Percentiles rank a stretch among this genome's conserved stretches.
phyloP scores from a whole-genome alignment of 148 eudicot genomes.

The Arctostaphylos glauca region DNA sequence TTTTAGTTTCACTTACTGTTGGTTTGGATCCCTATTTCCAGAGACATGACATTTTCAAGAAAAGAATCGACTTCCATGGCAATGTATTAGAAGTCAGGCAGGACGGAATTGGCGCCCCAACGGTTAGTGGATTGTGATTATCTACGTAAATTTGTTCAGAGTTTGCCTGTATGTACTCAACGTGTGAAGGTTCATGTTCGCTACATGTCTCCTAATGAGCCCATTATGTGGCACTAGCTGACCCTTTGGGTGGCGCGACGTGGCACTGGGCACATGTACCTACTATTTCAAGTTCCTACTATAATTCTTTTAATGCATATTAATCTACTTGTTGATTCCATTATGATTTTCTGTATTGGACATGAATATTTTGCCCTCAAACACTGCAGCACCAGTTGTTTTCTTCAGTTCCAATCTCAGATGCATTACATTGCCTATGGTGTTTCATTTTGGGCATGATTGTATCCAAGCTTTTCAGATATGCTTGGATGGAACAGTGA shows the following conservation, averaged over 20 bases:
- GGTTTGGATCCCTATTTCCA: constrained; percentile 28
- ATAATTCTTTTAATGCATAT: background rate
- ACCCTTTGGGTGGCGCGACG: background rate
- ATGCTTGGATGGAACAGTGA: background rate
- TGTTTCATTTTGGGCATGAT: background rate
- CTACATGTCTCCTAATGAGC: background rate
- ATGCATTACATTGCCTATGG: background rate
- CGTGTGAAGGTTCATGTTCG: background rate
- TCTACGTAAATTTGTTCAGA: background rate
- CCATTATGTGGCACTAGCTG: background rate
- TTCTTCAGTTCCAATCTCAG: background rate
- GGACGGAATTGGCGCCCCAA: constrained; percentile 83
- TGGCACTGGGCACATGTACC: background rate
- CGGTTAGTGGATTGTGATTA: constrained; percentile 49
- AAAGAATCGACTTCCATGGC: constrained; percentile 75
- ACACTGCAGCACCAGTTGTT: background rate
- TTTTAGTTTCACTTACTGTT: constrained; percentile 9
- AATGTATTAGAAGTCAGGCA: constrained; percentile 53
- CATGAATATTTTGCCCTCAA: background rate
- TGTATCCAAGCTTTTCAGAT: background rate
- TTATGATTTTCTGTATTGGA: background rate
- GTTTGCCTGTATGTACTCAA: background rate
- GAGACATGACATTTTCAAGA: constrained; percentile 90
- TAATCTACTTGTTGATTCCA: background rate
- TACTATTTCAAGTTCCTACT: background rate